Evolutionary conservation across 305 asterid species (phyloP).

Genomic region (Fraxinus paxiana): DNA sequence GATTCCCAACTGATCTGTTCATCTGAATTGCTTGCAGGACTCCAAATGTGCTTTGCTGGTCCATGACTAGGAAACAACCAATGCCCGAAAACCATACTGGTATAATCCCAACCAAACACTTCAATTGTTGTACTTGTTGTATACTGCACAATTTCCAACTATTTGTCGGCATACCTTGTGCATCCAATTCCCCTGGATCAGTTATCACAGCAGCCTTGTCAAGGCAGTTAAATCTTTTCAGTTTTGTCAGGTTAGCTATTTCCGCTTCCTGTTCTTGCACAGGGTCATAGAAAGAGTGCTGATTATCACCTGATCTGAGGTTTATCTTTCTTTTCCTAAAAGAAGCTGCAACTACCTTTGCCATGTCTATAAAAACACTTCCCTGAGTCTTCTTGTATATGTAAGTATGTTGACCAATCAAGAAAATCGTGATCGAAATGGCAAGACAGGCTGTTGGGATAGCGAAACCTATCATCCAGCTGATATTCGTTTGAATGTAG

Average conservation of each 20-base stretch:
- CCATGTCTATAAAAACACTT: slow-evolving; percentile 54
- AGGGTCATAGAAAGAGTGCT: slow-evolving; percentile 30
- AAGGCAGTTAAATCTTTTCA: slow-evolving; percentile 37
- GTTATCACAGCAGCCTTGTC: slow-evolving; percentile 58
- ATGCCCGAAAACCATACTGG: slow-evolving; percentile 74
- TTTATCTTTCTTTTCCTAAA: slow-evolving; percentile 36
- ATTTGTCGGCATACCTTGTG: slow-evolving; percentile 33
- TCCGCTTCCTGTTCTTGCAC: slow-evolving; percentile 1
- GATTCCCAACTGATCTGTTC: slow-evolving; percentile 36
- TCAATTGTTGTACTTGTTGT: slow-evolving; percentile 56
- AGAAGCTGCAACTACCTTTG: slow-evolving; percentile 47
- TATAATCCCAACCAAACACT: slow-evolving; percentile 43
- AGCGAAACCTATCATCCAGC: slow-evolving; percentile 65
- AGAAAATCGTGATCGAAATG: slow-evolving; percentile 51
- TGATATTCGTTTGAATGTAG: slow-evolving; percentile 68
- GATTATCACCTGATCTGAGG: neutral
- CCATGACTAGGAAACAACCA: slow-evolving; percentile 61
- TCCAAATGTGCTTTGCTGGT: slow-evolving; percentile 64
- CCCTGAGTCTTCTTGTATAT: slow-evolving; percentile 42
- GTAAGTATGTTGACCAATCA: slow-evolving; percentile 54
- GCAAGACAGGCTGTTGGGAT: slow-evolving; percentile 68
- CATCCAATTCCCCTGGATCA: slow-evolving; percentile 37
- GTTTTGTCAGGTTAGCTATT: neutral
- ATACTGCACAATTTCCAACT: slow-evolving; percentile 51
- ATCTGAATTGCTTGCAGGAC: slow-evolving; percentile 69